Base-by-base conservation (phyloP, 306 rosid species). In the Astragalus membranaceus region DNA sequence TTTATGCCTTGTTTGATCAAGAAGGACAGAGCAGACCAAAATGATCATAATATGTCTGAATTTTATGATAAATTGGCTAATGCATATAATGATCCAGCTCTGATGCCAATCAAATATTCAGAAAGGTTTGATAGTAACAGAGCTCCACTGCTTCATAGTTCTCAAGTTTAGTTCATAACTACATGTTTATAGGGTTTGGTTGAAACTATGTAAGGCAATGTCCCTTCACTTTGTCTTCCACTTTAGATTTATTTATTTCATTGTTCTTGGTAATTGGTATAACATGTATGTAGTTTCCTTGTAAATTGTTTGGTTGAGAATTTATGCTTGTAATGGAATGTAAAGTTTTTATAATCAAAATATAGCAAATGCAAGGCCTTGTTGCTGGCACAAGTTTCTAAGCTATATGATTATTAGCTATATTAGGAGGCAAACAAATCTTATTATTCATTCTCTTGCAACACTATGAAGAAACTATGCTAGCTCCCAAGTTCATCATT, bases 31-130 rank as follows among this genome's bases (percentile, higher is more conserved):
- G 85, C 79, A 66, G 91, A 88, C 60, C 63, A 77, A 73, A 82
- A 78, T 14, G 84, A 83, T 63, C 72, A 79, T 41, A 68, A 79
- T 44, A 73, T 84, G 73, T 65, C 79, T 42, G 90, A 76, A 70
- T 92, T 87, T 75, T 87, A 72, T 55, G 78, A 82, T 26, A 81
- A 81, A 8, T 52, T 92, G 64, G 78, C 23, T 41, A 63, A 71
- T 64, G 91, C 91, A 7, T 92, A 92, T 54, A 69, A 61, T 47
- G 94, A 87, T 84, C 96, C 96, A 49, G 83, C 84, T 64, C 39
- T 92, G 67, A 41, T 33, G 76, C 87, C 90, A 64, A 67, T 42
- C 8, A 73, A 49, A 33, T 79, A 63, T 74, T 60, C 87, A 5
- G 55, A 77, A 73, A 79, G 82, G 59, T 15, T 61, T 11, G 78